These are phyloP conservation scores for Leccinum subtestaceum DNA, from an alignment of 768 basidiomycete genomes.

Conservation along the genomic window DNA sequence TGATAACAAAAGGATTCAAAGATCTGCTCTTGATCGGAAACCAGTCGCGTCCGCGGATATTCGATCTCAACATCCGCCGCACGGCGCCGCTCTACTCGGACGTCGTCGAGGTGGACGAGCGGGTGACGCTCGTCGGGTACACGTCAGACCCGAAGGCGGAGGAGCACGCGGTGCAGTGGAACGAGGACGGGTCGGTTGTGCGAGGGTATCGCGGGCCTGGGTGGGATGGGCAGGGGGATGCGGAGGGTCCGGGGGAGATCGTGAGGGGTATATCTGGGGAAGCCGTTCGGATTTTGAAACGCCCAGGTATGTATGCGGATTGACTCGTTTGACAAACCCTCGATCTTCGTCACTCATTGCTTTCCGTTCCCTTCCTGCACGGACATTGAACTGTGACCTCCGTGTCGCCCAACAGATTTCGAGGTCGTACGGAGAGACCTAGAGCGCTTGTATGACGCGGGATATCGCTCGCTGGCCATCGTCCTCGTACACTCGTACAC, in stretches of 20 bases:
- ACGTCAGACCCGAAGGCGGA: constrained; percentile 85
- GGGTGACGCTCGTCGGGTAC: constrained; percentile 91
- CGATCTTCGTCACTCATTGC: not conserved
- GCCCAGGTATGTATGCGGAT: constrained; percentile 46
- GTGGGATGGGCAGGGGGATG: constrained; percentile 66
- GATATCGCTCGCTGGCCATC: constrained; percentile 86
- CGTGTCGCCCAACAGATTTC: constrained; percentile 40
- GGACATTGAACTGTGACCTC: not conserved
- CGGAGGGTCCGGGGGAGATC: constrained; percentile 78
- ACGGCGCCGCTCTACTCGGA: constrained; percentile 72
- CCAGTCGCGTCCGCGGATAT: constrained; percentile 91
- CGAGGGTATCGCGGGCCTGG: constrained; percentile 75
- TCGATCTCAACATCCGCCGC: constrained; percentile 88
- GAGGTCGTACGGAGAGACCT: constrained; percentile 57
- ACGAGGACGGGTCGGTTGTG: constrained; percentile 61
- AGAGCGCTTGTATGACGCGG: constrained; percentile 68
- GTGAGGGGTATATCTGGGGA: constrained; percentile 85
- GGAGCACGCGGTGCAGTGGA: constrained; percentile 73
- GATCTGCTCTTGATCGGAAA: constrained; percentile 93
- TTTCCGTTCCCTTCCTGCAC: not conserved
- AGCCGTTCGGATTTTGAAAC: constrained; percentile 78
- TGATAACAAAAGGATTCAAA: constrained; percentile 89
- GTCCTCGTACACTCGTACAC: constrained; percentile 92
- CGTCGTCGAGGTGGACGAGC: constrained; percentile 72
- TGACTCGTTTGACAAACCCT: not conserved